phyloP scores from a whole-genome alignment of 352 stramenopile genomes.

The Phytopythium cucurbitacearum region DNA sequence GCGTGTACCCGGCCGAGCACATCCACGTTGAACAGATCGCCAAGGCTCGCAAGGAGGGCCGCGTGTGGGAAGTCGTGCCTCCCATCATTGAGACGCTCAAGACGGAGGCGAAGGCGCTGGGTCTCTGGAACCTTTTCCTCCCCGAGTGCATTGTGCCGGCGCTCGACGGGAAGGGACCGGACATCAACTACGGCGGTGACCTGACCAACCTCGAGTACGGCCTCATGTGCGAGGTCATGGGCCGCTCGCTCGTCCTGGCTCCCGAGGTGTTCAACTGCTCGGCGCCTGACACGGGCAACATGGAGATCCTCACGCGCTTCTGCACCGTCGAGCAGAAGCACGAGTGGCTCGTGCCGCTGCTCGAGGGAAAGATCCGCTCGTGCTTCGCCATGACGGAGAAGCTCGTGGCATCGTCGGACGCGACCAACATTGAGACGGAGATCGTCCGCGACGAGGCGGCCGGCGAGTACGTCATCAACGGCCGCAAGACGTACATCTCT shows the following conservation, averaged over 20 bases:
- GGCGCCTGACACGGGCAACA: constrained; percentile 97
- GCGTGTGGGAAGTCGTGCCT: constrained; percentile 82
- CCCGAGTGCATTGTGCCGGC: constrained; percentile 50
- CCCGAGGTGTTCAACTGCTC: constrained; percentile 97
- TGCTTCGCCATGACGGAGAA: constrained; percentile 98
- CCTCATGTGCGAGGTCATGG: constrained; percentile 95
- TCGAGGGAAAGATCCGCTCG: constrained; percentile 92
- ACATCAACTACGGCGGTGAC: constrained; percentile 60
- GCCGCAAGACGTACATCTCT: constrained; percentile 96
- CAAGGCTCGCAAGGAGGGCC: constrained; percentile 39
- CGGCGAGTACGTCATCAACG: constrained; percentile 92
- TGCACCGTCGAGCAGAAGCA: constrained; percentile 91
- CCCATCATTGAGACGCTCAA: constrained; percentile 90
- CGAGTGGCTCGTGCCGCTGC: constrained; percentile 90
- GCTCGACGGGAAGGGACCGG: constrained; percentile 33
- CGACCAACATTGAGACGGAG: constrained; percentile 92
- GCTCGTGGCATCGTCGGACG: constrained; percentile 93
- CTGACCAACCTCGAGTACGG: constrained; percentile 93
- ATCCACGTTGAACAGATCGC: constrained; percentile 78
- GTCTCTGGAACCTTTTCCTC: constrained; percentile 97
- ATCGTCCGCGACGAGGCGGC: constrained; percentile 65
- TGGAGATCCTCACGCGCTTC: constrained; percentile 96
- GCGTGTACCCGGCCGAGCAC: constrained; percentile 90
- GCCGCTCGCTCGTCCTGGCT: constrained; percentile 81
- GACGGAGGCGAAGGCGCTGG: constrained; percentile 81